These are phyloP conservation scores for Gossypioides kirkii DNA, from an alignment of 345 rosid genomes.

Conservation along the genomic window DNA sequence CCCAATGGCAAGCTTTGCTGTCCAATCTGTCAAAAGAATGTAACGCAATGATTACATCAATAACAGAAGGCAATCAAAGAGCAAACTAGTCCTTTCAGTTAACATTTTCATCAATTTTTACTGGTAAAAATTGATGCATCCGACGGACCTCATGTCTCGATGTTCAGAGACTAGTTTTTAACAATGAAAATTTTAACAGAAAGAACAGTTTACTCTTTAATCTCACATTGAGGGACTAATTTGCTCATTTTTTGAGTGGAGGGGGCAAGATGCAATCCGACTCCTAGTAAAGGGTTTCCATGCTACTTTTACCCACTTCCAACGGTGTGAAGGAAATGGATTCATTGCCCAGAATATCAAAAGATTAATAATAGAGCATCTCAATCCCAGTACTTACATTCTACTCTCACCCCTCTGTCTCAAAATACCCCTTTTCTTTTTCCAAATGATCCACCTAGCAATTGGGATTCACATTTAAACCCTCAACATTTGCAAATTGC, in stretches of 20 bases:
- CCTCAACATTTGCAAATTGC: background rate
- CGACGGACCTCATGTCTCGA: too few relatives aligned
- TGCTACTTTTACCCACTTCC: too few relatives aligned
- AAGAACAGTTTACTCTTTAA: too few relatives aligned
- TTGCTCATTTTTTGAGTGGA: too few relatives aligned
- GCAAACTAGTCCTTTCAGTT: too few relatives aligned
- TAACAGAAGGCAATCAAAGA: background rate
- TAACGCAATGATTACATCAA: background rate
- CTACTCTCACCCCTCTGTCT: background rate
- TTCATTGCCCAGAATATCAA: background rate
- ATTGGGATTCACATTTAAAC: background rate
- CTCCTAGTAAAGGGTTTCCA: too few relatives aligned
- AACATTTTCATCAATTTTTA: too few relatives aligned
- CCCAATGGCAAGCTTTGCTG: slow-evolving; percentile 2
- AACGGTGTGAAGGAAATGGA: background rate
- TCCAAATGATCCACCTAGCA: background rate
- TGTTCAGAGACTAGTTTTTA: too few relatives aligned
- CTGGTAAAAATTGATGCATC: too few relatives aligned
- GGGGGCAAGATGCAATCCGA: too few relatives aligned
- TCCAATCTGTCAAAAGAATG: slow-evolving; percentile 25
- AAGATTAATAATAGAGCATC: background rate
- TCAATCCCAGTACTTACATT: background rate
- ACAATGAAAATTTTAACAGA: too few relatives aligned
- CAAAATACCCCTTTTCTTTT: background rate
- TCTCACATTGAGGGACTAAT: too few relatives aligned